Conservation (phyloP, 306 rosid genomes). For the Pachyrhizus erosus region DNA sequence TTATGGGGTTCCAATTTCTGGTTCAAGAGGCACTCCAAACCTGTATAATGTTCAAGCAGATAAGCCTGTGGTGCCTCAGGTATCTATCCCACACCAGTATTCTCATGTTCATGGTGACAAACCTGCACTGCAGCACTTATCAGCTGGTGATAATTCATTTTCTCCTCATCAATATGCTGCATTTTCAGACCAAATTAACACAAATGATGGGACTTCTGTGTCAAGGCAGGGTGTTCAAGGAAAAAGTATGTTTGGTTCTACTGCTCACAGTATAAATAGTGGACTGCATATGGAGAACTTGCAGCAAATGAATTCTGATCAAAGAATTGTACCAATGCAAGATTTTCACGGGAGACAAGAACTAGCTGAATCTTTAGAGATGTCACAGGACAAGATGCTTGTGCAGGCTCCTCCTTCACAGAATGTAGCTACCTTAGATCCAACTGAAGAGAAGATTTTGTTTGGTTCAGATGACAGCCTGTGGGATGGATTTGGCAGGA, state of each 20-base stretch:
- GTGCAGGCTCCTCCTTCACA: constrained; percentile 64
- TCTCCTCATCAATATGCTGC: constrained; percentile 66
- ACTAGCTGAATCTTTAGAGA: constrained; percentile 63
- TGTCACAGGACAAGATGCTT: constrained; percentile 65
- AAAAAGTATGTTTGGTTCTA: constrained; percentile 59
- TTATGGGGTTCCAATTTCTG: constrained; percentile 80
- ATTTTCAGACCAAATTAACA: constrained; percentile 64
- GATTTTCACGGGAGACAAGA: constrained; percentile 73
- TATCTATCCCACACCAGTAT: constrained; percentile 65
- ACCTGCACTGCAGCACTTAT: constrained; percentile 63
- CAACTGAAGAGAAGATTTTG: constrained; percentile 94
- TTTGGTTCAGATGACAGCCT: constrained; percentile 92
- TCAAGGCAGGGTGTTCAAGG: constrained; percentile 72
- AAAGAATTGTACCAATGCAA: constrained; percentile 66
- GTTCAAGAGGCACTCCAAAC: constrained; percentile 69
- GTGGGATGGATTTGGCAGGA: constrained; percentile 88
- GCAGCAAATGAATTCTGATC: constrained; percentile 70
- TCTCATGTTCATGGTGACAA: constrained; percentile 78
- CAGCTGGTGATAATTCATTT: constrained; percentile 54
- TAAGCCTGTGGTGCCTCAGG: constrained; percentile 57
- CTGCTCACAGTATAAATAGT: constrained; percentile 59
- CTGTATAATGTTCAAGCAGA: constrained; percentile 73
- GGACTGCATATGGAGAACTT: constrained; percentile 67
- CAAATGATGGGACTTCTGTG: constrained; percentile 64
- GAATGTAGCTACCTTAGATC: constrained; percentile 80